Evolutionary conservation across 192 early-diverging fungal species (phyloP).

Genomic region (Pilaira anomala): DNA sequence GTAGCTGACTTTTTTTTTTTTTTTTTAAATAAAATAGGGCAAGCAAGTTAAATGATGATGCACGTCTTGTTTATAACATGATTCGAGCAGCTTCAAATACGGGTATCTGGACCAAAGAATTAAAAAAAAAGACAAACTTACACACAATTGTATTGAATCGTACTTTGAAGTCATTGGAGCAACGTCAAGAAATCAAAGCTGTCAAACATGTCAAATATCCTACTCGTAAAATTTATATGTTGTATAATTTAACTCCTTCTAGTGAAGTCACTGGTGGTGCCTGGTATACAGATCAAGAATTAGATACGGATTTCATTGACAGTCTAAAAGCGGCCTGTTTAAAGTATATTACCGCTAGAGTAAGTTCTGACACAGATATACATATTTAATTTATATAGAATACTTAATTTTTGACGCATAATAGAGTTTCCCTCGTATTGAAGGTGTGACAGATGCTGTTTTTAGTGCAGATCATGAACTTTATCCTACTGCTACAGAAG

Average conservation of each 20-base stretch:
- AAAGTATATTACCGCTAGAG: conserved; percentile 67
- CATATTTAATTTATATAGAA: conserved; percentile 1
- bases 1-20: too few species aligned
- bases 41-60: conserved; percentile 60
- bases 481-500: conserved; percentile 68
- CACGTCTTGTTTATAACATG: conserved; percentile 75
- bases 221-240: conserved; percentile 88
- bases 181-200: conserved; percentile 76
- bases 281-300: conserved; percentile 90
- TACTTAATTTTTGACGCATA: neutral
- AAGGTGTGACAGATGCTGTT: conserved; percentile 40
- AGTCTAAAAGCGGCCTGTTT: conserved; percentile 66
- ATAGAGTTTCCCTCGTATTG: conserved; percentile 58
- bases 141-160: conserved; percentile 72
- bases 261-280: conserved; percentile 87
- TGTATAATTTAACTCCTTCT: conserved; percentile 77
- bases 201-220: conserved; percentile 91
- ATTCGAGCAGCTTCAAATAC: conserved; percentile 80
- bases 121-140: conserved; percentile 78
- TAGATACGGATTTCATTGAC: conserved; percentile 90
- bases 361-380: conserved; percentile 15
- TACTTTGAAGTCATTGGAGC: conserved; percentile 76
- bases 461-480: conserved; percentile 61
- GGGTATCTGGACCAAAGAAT: conserved; percentile 79
- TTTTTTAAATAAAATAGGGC: conserved; percentile 22